phyloP scores from a whole-genome alignment of 768 basidiomycete genomes.

The Mycena maculata region DNA sequence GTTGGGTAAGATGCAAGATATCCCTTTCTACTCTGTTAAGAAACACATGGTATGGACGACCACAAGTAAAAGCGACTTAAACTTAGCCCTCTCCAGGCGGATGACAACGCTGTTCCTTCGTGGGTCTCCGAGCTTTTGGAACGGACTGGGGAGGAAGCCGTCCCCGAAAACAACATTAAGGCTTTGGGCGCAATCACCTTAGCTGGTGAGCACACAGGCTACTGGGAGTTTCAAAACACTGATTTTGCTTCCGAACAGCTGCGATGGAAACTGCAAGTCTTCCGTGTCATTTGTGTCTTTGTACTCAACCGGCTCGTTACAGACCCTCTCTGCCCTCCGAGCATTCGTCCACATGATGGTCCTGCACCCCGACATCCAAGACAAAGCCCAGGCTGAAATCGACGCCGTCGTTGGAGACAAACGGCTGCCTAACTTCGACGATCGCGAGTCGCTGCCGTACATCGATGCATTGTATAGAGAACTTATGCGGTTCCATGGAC shows the following conservation, averaged over 20 bases:
- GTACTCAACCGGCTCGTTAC: neutral
- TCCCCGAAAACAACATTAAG: slow-evolving; percentile 33
- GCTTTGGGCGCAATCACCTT: slow-evolving; percentile 33
- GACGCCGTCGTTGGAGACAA: slow-evolving; percentile 40
- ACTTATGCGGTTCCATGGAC: slow-evolving; percentile 29
- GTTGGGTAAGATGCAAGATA: slow-evolving; percentile 31
- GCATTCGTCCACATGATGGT: slow-evolving; percentile 49
- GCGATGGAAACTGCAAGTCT: slow-evolving; percentile 35
- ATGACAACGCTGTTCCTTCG: slow-evolving; percentile 32
- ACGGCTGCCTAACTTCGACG: slow-evolving; percentile 31
- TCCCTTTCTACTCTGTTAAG: slow-evolving; percentile 33
- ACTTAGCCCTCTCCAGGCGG: slow-evolving; percentile 7
- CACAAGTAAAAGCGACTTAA: too few species aligned
- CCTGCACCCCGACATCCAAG: slow-evolving; percentile 46
- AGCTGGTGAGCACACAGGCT: slow-evolving; percentile 2
- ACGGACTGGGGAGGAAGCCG: slow-evolving; percentile 20
- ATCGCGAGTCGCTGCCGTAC: slow-evolving; percentile 29
- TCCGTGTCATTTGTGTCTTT: neutral
- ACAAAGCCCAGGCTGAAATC: slow-evolving; percentile 43
- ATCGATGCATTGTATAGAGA: slow-evolving; percentile 31
- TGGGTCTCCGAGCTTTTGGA: slow-evolving; percentile 36
- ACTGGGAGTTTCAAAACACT: neutral
- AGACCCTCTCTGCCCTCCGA: slow-evolving; percentile 48
- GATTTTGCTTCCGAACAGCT: neutral
- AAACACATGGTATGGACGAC: slow-evolving; percentile 33